A percentile compares a stretch with the other conserved stretches of the same genome.
Conservation (phyloP, 225 moss, liverwort and hornwort genomes). For the Physcomitrellopsis africana region DNA sequence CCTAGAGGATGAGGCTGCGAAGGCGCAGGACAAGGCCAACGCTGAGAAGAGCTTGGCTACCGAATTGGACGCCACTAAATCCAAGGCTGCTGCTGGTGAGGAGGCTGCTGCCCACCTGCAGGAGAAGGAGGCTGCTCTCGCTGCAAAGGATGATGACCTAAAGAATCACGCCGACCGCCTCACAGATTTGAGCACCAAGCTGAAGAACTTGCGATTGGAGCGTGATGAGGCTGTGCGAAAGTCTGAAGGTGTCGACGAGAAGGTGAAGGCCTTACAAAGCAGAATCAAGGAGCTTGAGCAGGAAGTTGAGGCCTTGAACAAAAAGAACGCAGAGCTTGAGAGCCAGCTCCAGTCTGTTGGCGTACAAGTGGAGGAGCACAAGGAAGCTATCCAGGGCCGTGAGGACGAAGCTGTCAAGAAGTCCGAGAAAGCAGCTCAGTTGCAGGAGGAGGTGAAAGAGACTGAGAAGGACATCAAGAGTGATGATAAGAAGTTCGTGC, state of each 20-base stretch:
- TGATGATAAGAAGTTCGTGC: constrained; percentile 22
- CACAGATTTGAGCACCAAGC: constrained; percentile 44
- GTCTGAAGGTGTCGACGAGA: constrained; percentile 5
- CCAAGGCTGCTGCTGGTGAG: constrained; percentile 45
- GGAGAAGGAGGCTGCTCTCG: constrained; percentile 47
- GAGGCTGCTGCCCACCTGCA: constrained; percentile 32
- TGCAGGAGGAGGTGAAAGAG: constrained; percentile 58
- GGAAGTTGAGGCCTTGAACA: constrained; percentile 29
- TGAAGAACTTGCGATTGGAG: constrained; percentile 47
- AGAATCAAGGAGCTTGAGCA: constrained; percentile 37
- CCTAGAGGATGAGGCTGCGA: constrained; percentile 7
- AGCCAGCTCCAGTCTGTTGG: constrained; percentile 50
- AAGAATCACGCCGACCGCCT: constrained; percentile 41
- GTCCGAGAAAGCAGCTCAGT: constrained; percentile 37
- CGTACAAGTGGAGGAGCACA: constrained; percentile 56
- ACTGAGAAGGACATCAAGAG: constrained; percentile 21
- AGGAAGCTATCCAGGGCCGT: constrained; percentile 34
- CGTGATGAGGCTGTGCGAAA: constrained; percentile 59
- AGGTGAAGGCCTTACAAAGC: constrained; percentile 38
- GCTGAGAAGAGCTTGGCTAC: constrained; percentile 27
- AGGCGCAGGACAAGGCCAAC: constrained; percentile 18
- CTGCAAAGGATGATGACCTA: constrained; percentile 36
- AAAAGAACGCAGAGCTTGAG: constrained; percentile 24
- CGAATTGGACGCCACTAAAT: constrained; percentile 38
- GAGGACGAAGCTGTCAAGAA: constrained; percentile 39